phyloP scores from a whole-genome alignment of 768 basidiomycete species.

The Russula earlei region DNA sequence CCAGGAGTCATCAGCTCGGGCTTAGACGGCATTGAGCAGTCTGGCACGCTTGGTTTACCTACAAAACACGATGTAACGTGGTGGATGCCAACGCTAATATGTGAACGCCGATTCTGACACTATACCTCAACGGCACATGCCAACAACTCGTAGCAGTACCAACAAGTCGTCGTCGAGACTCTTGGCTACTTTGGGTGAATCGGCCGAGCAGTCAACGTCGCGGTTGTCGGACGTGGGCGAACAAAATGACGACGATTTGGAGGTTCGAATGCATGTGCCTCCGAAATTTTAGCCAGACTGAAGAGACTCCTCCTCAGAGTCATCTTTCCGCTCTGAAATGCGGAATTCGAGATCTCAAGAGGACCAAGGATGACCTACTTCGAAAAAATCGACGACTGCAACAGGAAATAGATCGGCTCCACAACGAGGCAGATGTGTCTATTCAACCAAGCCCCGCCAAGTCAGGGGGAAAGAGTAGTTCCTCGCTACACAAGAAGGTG shows the following conservation, averaged over 20 bases:
- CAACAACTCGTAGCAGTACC: slow-evolving; percentile 7
- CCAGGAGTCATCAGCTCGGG: too few species aligned
- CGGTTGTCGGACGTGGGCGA: not conserved
- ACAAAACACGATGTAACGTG: not conserved
- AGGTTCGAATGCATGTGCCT: not conserved
- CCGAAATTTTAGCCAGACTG: not conserved
- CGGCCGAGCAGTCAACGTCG: not conserved
- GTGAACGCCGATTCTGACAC: not conserved
- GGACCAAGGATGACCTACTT: not conserved
- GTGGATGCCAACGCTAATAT: not conserved
- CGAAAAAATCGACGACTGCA: slow-evolving; percentile 1
- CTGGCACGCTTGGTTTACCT: too few species aligned
- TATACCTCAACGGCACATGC: not conserved
- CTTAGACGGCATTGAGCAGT: too few species aligned
- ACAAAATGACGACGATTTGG: not conserved
- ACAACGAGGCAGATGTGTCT: not conserved
- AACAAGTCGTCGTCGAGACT: not conserved
- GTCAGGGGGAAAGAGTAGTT: slow-evolving; percentile 2
- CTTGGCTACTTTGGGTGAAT: not conserved
- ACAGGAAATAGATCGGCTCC: slow-evolving; percentile 3
- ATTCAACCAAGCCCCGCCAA: slow-evolving; percentile 1
- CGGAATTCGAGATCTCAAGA: slow-evolving; percentile 2
- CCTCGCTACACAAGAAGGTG: slow-evolving; percentile 20
- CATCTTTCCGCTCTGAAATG: slow-evolving; percentile 8
- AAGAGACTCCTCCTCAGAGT: not conserved